Evolutionary conservation across 2,329 filamentous ascomycete genomes (phyloP).

Genomic region (Trichoderma harzianum): DNA sequence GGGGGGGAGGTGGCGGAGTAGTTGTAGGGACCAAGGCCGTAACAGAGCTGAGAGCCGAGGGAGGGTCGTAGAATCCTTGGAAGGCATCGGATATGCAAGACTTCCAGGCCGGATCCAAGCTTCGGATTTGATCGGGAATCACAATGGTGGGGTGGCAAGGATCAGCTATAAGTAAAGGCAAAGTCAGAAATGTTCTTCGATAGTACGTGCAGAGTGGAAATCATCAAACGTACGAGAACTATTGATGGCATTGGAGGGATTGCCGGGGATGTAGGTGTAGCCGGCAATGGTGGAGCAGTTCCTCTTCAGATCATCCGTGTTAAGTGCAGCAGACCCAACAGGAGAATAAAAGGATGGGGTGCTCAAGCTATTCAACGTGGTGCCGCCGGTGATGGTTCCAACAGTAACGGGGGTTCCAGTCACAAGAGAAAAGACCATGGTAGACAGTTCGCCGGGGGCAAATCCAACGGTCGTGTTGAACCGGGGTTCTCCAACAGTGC

Average conservation of each 20-base stretch:
- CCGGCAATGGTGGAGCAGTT: constrained; percentile 18
- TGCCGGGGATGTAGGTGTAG: constrained; percentile 13
- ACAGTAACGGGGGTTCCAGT: not conserved
- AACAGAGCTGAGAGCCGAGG: constrained; percentile 8
- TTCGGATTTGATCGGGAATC: constrained; percentile 11
- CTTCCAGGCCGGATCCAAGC: constrained; percentile 16
- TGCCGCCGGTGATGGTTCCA: not conserved
- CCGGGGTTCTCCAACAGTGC: not conserved
- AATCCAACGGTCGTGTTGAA: constrained; percentile 17
- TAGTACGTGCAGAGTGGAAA: not conserved
- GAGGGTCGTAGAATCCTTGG: constrained; percentile 18
- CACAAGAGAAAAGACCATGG: not conserved
- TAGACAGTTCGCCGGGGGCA: constrained; percentile 11
- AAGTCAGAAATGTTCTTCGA: not conserved
- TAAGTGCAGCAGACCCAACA: constrained; percentile 4
- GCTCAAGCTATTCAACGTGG: not conserved
- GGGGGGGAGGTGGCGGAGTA: not conserved
- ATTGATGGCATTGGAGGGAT: not conserved
- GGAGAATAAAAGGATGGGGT: not conserved
- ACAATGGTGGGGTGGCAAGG: constrained; percentile 20
- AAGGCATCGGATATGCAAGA: constrained; percentile 13
- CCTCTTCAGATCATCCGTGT: constrained; percentile 13
- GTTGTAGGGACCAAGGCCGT: not conserved
- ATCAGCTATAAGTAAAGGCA: constrained; percentile 2
- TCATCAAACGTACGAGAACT: constrained; percentile 9